These are phyloP conservation scores for Eruca vesicaria DNA, from an alignment of 441 rosid species.

Conservation along the genomic window DNA sequence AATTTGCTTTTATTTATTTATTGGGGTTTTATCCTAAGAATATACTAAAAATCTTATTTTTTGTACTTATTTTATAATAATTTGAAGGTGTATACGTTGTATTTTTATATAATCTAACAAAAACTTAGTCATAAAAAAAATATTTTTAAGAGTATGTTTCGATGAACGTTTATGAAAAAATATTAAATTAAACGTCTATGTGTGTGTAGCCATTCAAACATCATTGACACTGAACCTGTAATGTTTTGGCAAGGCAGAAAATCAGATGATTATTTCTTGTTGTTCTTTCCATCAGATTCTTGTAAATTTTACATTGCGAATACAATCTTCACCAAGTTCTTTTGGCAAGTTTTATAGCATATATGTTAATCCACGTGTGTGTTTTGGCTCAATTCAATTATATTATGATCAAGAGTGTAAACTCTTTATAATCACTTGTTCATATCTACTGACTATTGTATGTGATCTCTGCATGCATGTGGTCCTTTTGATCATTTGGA, in stretches of 20 bases:
- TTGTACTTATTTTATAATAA: not conserved
- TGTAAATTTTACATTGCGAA: not conserved
- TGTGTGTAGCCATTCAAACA: not conserved
- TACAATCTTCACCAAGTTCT: not conserved
- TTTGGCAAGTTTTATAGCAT: not conserved
- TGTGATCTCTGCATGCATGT: not conserved
- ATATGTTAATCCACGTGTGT: not conserved
- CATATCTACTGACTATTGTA: not conserved
- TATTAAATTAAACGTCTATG: not conserved
- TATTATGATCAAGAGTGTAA: not conserved
- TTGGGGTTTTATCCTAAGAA: not conserved
- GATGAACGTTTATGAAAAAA: not conserved
- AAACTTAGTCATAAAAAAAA: not conserved
- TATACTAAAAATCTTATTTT: not conserved
- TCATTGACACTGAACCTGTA: not conserved
- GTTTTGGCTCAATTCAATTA: not conserved
- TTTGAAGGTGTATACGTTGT: not conserved
- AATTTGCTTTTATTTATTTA: not conserved
- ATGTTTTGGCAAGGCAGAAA: not conserved
- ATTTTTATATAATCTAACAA: not conserved
- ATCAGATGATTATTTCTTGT: not conserved
- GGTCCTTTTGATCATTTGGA: not conserved
- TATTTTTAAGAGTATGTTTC: not conserved
- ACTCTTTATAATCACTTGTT: not conserved
- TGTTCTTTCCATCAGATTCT: not conserved